Evolutionary conservation across 2,329 filamentous ascomycete genomes (phyloP), one percentile per base, ranked within the genome.

Genomic region (Penicillium sp.): DNA sequence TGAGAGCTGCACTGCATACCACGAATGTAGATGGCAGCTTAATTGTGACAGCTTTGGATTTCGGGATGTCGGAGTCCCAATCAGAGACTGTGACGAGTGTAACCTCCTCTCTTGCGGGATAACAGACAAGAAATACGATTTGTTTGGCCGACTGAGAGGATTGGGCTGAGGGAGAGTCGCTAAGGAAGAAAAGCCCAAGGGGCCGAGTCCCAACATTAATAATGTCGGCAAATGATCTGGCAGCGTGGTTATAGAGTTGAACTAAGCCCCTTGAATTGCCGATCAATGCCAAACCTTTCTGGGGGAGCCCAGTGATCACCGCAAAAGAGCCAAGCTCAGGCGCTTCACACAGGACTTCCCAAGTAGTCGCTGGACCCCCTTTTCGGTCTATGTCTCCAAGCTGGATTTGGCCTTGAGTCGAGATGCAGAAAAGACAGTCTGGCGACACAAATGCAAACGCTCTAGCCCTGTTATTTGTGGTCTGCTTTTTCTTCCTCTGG

Each of bases 1-100:
- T 56, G 36, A 75, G 65, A 16, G 68, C 68, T 51, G 81, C 80
- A 58, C 80, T 81, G 16, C 83, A 83, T 13, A 85, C 76, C 2
- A 77, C 67, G 49, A 85, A 83, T 4, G 73, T 75, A 2, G 74
- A 61, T 5, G 79, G 77, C 5, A 78, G 31, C 65, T 56, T 45
- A 54, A 75, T 53, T 8, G 58, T 58, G 43, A 55, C 47, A 13
- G 27, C 60, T 18, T 65, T 51, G 27, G 67, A 52, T 64, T 89
- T 86, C 14, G 59, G 59, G 42, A 49, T 54, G 22, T 50, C 45
- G 27, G 24, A 57, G 5, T 49, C 48, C 43, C 55, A 54, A 10
- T 57, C 38, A 2, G 62, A 58, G 31, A 69, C 55, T 1, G 54
- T 59, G 45, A 74, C 63, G 5, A 75, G 39, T n/a, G 68, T 67